Evolutionary conservation across 2,329 filamentous ascomycete species (phyloP), one percentile per base, ranked within the genome.

Genomic region (Talaromyces atroroseus): DNA sequence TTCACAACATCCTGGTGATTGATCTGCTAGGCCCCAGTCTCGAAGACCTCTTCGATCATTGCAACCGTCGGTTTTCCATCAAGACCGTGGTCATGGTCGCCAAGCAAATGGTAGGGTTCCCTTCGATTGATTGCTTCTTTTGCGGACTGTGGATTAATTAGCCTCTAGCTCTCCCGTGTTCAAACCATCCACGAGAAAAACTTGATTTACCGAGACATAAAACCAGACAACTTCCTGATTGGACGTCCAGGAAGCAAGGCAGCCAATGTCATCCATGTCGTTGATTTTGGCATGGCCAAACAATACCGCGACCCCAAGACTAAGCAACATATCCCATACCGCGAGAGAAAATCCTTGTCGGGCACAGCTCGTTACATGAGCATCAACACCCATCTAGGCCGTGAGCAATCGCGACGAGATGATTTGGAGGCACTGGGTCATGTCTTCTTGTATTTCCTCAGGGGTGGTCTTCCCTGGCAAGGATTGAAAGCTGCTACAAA

Each of bases 1-100:
- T 97, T 29, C 94, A 99, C 80, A 97, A 99, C 78, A 97, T 97
- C 65, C 86, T 99, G 51, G 92, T 99, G 65, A 97, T 97, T 68
- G 92, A 99, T 76, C 82, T 99, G 44, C 86, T 99, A 24, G 92
- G 92, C 16, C 92, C 92, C 52, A 96, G 91, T 62, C 82, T 99
- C 59, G 92, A 99, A 73, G 92, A 99, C 70, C 83, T 99, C 20
- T 99, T 99, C 71, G 92, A 99, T 71, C 91, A 95, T 76, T 99
- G 92, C 79, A 94, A 94, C 70, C 84, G 92, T 66, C 87, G 92
- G 65, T 99, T 99, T 77, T 87, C 89, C 6, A 92, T 92, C 73
- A 97, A 99, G 83, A 99, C 94, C 0, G 92, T 96, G 12, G 92
- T 97, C 60, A 96, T 97, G 94, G 92, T 97, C 57, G 92, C 94